A percentile compares a stretch with the other conserved stretches of the same genome.
These are phyloP conservation scores for Trichoderma gracile DNA, from an alignment of 2,329 filamentous ascomycete species.

Conservation along the genomic window DNA sequence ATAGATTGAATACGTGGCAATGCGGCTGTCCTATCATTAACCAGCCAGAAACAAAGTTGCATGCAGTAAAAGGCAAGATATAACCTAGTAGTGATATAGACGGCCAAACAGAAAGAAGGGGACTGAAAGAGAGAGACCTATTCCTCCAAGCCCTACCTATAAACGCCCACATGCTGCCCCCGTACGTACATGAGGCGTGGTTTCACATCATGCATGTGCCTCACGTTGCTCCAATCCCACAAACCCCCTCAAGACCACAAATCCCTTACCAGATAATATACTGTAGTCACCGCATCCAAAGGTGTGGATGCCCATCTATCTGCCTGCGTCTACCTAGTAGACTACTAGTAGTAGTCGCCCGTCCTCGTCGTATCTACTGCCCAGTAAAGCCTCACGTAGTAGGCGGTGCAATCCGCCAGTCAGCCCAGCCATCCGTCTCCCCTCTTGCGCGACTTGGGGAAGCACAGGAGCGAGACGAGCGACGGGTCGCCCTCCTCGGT, in stretches of 20 bases:
- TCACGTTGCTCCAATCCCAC: slow-evolving; percentile 3
- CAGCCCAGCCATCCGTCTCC: slow-evolving; percentile 16
- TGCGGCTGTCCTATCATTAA: neutral
- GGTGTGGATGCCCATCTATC: neutral
- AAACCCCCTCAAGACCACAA: neutral
- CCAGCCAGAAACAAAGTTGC: no score
- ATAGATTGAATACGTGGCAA: slow-evolving; percentile 9
- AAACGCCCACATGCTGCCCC: slow-evolving; percentile 2
- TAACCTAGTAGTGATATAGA: neutral
- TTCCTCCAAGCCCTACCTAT: neutral
- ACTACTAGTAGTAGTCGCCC: neutral
- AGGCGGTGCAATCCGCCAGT: neutral
- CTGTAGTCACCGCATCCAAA: neutral
- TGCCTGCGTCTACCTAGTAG: neutral
- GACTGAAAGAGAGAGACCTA: neutral
- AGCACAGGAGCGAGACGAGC: slow-evolving; percentile 36
- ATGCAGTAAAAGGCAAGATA: neutral
- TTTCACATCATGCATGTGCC: slow-evolving; percentile 15
- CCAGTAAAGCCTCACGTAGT: neutral
- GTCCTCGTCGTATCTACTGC: neutral
- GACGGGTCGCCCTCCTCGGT: slow-evolving; percentile 35
- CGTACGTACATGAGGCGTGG: neutral
- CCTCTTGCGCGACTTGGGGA: slow-evolving; percentile 20
- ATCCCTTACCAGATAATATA: neutral
- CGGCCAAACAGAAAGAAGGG: neutral